Evolutionary conservation across 495 filamentous ascomycete genomes (phyloP).

Genomic region (Xylaria grammica): DNA sequence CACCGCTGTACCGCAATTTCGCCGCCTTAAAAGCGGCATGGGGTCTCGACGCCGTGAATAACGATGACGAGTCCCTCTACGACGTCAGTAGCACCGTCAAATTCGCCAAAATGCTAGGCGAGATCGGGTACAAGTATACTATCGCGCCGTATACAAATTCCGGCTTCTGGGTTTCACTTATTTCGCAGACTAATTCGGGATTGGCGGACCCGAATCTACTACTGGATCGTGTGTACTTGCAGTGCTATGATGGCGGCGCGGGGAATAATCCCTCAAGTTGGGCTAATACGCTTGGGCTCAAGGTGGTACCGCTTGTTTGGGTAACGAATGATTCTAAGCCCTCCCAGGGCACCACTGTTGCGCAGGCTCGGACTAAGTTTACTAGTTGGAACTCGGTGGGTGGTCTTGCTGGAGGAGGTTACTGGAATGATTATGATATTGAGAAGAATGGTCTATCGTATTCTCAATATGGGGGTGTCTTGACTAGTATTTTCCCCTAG

Average conservation of each 20-base stretch:
- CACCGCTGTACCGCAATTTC: slow-evolving; percentile 45
- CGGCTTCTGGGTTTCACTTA: slow-evolving; percentile 40
- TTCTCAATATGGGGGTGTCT: slow-evolving; percentile 40
- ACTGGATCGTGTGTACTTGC: slow-evolving; percentile 47
- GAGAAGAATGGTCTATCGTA: slow-evolving; percentile 51
- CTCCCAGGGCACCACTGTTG: slow-evolving; percentile 38
- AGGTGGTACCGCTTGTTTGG: slow-evolving; percentile 52
- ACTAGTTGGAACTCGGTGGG: slow-evolving; percentile 35
- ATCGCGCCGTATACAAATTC: slow-evolving; percentile 48
- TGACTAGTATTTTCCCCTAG: slow-evolving; percentile 42
- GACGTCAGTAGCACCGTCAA: slow-evolving; percentile 44
- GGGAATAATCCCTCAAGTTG: slow-evolving; percentile 43
- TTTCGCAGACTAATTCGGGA: slow-evolving; percentile 36
- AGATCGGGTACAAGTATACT: slow-evolving; percentile 45
- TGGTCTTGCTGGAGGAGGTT: slow-evolving; percentile 45
- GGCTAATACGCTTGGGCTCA: slow-evolving; percentile 42
- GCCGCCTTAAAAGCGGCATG: slow-evolving; percentile 43
- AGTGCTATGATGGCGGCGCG: slow-evolving; percentile 51
- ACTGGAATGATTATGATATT: slow-evolving; percentile 54
- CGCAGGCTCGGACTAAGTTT: slow-evolving; percentile 43
- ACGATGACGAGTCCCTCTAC: slow-evolving; percentile 51
- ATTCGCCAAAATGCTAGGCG: slow-evolving; percentile 47
- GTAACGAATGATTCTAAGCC: slow-evolving; percentile 53
- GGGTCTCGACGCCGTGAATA: slow-evolving; percentile 50
- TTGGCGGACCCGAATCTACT: slow-evolving; percentile 31